Evolutionary conservation across 495 filamentous ascomycete species (phyloP).

Genomic region (Tuber aestivum): DNA sequence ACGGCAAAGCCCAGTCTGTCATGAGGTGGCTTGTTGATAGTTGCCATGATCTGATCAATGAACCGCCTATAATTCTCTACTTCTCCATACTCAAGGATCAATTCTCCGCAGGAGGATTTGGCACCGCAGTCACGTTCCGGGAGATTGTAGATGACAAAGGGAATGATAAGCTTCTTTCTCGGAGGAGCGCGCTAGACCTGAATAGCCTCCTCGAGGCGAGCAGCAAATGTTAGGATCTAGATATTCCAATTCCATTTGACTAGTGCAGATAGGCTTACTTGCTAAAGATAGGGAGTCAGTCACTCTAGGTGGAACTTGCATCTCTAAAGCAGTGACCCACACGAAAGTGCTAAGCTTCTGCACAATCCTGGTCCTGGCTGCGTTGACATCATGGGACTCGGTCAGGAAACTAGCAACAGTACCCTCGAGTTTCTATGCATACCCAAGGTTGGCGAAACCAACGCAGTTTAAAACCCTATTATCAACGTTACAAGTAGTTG

Average conservation of each 20-base stretch:
- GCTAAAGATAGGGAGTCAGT: slow-evolving; percentile 20
- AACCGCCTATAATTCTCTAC: slow-evolving; percentile 42
- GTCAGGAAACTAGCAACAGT: slow-evolving; percentile 48
- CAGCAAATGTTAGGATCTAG: slow-evolving; percentile 27
- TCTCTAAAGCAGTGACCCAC: slow-evolving; percentile 47
- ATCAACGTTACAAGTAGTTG: slow-evolving; percentile 21
- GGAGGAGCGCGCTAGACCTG: slow-evolving; percentile 48
- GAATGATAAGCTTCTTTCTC: slow-evolving; percentile 47
- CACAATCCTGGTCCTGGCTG: slow-evolving; percentile 46
- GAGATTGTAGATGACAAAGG: no score
- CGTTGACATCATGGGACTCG: slow-evolving; percentile 44
- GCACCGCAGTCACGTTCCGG: no score
- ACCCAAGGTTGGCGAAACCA: slow-evolving; percentile 52
- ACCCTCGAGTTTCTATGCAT: slow-evolving; percentile 50
- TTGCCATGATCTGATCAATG: slow-evolving; percentile 47
- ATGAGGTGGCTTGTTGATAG: slow-evolving; percentile 45
- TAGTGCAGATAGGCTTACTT: slow-evolving; percentile 47
- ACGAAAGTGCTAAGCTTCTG: slow-evolving; percentile 54
- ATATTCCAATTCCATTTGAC: slow-evolving; percentile 12
- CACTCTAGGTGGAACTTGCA: slow-evolving; percentile 41
- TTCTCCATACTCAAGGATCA: no score
- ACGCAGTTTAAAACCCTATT: slow-evolving; percentile 28
- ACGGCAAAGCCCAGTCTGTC: slow-evolving; percentile 45
- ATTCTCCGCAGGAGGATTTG: no score
- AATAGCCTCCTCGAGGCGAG: slow-evolving; percentile 49